Evolutionary conservation across 495 filamentous ascomycete genomes (phyloP), one percentile per base, ranked within the genome.

Genomic region (Aspergillus steynii): DNA sequence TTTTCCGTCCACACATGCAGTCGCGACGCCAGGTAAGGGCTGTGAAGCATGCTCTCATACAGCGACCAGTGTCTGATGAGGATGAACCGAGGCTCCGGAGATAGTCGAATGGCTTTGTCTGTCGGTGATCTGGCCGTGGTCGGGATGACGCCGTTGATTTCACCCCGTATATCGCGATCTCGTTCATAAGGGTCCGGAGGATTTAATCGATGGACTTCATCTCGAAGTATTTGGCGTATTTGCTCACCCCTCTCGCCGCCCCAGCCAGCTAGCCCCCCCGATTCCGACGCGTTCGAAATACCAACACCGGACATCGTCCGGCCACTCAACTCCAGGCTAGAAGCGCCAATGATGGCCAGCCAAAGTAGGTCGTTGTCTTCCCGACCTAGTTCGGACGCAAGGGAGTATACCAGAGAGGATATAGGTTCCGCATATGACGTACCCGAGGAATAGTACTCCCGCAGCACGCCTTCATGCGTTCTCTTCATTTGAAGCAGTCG

Each of bases 41-140:
- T 97, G 70, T 99, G 95, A 28, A 98, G 82, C 95, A 99, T 99
- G 73, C 92, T 96, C 64, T 99, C 95, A 72, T 98, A 97, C 4
- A 99, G 80, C 54, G 91, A 95, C 95, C 95, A 99, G 68, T 99
- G 95, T 28, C 95, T 82, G 56, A 99, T 91, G 1, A 99, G 85
- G 29, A 98, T 85, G 65, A 99, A 97, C 56, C 89, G 90, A 37
- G 94, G 96, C 73, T 99, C 95, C 0, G 96, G 95, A 0, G 93
- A 96, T 31, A 99, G 74, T 20, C 93, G 89, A 65, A 99, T 99
- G 50, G 91, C 88, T 26, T 86, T 96, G 71, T 99, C 95, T 51
- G 91, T 93, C 15, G 96, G 92, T 60, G 88, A 93, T 59, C 88
- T 81, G 2, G 93, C 95, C 14, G 91, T 91, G 0, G 92, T 96